Evolutionary conservation across 768 basidiomycete genomes (phyloP).

Genomic region (Boletus sp.): DNA sequence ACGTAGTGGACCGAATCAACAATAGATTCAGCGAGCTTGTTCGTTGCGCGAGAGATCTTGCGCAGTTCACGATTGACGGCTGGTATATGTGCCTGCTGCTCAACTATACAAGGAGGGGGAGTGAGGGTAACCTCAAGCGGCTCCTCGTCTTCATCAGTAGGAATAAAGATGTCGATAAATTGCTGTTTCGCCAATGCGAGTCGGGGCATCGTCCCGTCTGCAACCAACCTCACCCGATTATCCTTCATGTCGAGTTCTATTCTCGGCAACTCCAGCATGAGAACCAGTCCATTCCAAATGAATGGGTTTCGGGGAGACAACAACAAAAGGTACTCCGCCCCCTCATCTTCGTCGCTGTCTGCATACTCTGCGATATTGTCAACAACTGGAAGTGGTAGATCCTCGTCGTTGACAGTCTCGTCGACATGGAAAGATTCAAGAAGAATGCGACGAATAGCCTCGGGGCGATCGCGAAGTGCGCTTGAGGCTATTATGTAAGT

Average conservation of each 20-base stretch:
- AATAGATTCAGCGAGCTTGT: slow-evolving; percentile 88
- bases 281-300: slow-evolving; percentile 88
- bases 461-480: slow-evolving; percentile 71
- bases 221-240: slow-evolving; percentile 85
- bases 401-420: slow-evolving; percentile 54
- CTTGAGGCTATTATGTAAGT: slow-evolving; percentile 86
- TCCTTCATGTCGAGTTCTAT: slow-evolving; percentile 84
- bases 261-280: slow-evolving; percentile 71
- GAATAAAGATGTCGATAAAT: slow-evolving; percentile 64
- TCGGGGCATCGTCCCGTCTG: slow-evolving; percentile 82
- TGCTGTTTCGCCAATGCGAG: slow-evolving; percentile 74
- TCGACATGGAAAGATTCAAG: slow-evolving; percentile 82
- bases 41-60: slow-evolving; percentile 88
- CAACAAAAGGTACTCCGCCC: slow-evolving; percentile 76
- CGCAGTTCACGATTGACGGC: slow-evolving; percentile 84
- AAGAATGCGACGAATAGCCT: slow-evolving; percentile 75
- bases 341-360: slow-evolving; percentile 54
- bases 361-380: slow-evolving; percentile 37
- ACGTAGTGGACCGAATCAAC: slow-evolving; percentile 91
- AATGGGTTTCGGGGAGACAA: slow-evolving; percentile 85
- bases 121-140: slow-evolving; percentile 41
- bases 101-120: slow-evolving; percentile 54
- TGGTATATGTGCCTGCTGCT: slow-evolving; percentile 90
- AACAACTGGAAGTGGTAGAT: slow-evolving; percentile 39
- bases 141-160: slow-evolving; percentile 65